phyloP scores from a whole-genome alignment of 2,329 filamentous ascomycete species.

The Sclerotinia nivalis region DNA sequence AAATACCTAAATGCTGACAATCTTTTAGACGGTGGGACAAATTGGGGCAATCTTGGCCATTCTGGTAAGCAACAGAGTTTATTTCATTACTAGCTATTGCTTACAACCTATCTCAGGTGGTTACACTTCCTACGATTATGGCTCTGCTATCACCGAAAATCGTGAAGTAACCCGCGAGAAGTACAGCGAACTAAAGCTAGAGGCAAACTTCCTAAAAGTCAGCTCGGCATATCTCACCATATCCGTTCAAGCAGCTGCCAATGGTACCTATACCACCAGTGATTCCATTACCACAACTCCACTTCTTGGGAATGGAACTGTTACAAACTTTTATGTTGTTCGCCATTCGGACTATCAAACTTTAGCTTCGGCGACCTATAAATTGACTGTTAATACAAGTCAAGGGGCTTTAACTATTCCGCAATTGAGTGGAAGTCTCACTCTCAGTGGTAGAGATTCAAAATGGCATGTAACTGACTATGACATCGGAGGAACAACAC shows the following conservation, averaged over 20 bases:
- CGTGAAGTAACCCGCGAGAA: conserved; percentile 70
- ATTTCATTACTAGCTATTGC: background rate
- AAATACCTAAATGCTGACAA: conserved; percentile 46
- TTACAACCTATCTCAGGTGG: conserved; percentile 46
- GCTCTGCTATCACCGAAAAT: conserved; percentile 67
- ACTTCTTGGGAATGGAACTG: conserved; percentile 54
- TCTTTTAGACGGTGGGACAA: conserved; percentile 67
- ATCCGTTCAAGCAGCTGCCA: conserved; percentile 50
- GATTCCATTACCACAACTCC: conserved; percentile 56
- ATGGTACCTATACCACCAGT: conserved; percentile 53
- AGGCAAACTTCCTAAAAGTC: conserved; percentile 72
- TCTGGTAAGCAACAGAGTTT: conserved; percentile 41
- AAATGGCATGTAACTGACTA: conserved; percentile 70
- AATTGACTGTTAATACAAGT: conserved; percentile 61
- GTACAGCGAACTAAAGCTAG: conserved; percentile 75
- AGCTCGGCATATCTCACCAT: conserved; percentile 69
- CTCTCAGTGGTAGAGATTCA: conserved; percentile 63
- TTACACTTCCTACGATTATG: conserved; percentile 61
- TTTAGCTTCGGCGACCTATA: conserved; percentile 59
- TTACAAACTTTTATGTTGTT: conserved; percentile 62
- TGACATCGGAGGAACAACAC: conserved; percentile 55
- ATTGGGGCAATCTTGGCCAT: conserved; percentile 79
- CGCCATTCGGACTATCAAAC: conserved; percentile 67
- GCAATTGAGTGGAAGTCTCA: conserved; percentile 57
- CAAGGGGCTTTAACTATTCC: conserved; percentile 58